Percentiles rank a stretch among this genome's conserved stretches.
phyloP scores from a whole-genome alignment of 225 moss, liverwort and hornwort species.

The Takakia lepidozioides region DNA sequence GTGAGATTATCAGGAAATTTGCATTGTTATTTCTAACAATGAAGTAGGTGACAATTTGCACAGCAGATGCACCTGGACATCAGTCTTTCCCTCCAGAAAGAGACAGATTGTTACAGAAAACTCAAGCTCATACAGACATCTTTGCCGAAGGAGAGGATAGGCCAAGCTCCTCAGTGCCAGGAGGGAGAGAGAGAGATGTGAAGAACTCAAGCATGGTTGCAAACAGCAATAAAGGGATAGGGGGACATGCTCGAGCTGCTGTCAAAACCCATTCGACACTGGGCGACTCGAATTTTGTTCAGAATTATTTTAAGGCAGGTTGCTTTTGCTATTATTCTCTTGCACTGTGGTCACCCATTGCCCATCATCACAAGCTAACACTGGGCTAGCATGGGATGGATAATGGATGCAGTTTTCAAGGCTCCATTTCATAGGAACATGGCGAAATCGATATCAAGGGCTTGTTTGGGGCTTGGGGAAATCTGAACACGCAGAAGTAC shows the following conservation, averaged over 20 bases:
- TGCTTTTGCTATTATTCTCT: too few species aligned
- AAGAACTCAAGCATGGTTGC: slow-evolving; percentile 10
- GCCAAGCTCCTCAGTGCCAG: neutral
- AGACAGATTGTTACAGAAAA: too few species aligned
- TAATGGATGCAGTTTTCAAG: slow-evolving; percentile 61
- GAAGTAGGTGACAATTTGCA: too few species aligned
- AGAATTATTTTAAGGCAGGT: slow-evolving; percentile 89
- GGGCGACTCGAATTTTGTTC: slow-evolving; percentile 82
- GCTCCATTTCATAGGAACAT: slow-evolving; percentile 96
- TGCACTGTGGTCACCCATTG: too few species aligned
- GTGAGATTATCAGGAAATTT: too few species aligned
- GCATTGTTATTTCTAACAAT: too few species aligned
- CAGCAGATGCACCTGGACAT: too few species aligned
- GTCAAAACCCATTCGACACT: slow-evolving; percentile 57
- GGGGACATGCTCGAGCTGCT: slow-evolving; percentile 17
- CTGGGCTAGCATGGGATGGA: slow-evolving; percentile 1
- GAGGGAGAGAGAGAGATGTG: slow-evolving; percentile 12
- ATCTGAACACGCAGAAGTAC: slow-evolving; percentile 24
- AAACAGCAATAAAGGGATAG: slow-evolving; percentile 21
- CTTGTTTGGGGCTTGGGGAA: slow-evolving; percentile 55
- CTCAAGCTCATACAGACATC: neutral
- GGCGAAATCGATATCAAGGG: slow-evolving; percentile 89
- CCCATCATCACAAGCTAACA: too few species aligned
- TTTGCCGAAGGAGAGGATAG: too few species aligned
- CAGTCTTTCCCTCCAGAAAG: too few species aligned